Base-by-base conservation (phyloP, 352 stramenopile species). In the Globisporangium alternatum region DNA sequence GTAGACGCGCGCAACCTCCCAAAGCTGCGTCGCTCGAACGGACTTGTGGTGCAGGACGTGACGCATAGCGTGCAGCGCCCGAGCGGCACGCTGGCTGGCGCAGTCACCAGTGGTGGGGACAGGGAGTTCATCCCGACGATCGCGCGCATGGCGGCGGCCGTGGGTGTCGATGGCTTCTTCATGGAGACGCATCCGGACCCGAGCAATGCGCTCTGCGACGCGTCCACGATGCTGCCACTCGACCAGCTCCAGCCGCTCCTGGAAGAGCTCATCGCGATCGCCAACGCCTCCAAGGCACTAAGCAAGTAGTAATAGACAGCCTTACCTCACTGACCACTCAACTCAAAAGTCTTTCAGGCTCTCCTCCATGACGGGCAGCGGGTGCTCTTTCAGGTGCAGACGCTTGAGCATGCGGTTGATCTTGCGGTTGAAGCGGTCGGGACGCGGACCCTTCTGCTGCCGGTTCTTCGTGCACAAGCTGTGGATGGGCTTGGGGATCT, bases 161-260 rank as follows among this genome's bases (percentile, higher is more conserved):
- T 95, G 10, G 88, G 89, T 33, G 88, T 95, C n/a, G 78, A 96
- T 57, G 89, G 88, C 3, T 90, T 97, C 61, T 97, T 97, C 74
- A 80, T 97, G 55, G 88, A 96, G 70, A 95, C 87, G n/a, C 83
- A 95, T 51, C 85, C 87, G n/a, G 67, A 90, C 31, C 85, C 83
- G 17, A 69, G 67, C 3, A 64, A 66, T 1, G 87, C 84, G 10
- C 71, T 90, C 7, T 92, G 83, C 51, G 87, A 95, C 37, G 75
- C 71, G 9, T 72, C 83, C 22, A 94, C 81, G 37, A 93, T 92
- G 85, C 64, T 91, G 28, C 83, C 81, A 22, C 77, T 95, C 12
- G 68, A 86, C 21, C 72, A 91, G 45, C 74, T 95, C 1, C 66
- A 88, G 41, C 71, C 72, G 56, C 74, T 95, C 57, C 51, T 94